phyloP scores from a whole-genome alignment of 306 rosid genomes.

The Cucumis cinereus region DNA sequence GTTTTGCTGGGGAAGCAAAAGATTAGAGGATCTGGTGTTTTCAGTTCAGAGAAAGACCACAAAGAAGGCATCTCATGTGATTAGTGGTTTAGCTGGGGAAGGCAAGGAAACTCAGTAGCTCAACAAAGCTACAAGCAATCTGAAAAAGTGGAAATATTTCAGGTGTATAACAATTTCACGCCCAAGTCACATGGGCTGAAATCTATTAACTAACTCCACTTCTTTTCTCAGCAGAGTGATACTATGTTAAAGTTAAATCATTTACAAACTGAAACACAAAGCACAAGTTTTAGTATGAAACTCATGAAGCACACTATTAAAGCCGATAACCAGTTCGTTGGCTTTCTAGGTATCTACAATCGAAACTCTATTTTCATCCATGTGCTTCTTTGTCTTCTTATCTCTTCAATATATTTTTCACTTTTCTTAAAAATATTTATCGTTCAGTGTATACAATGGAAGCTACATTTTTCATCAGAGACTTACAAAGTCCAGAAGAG shows the following conservation, averaged over 20 bases:
- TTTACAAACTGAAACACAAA: not conserved
- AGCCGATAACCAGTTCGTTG: too few species aligned
- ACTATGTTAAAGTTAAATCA: not conserved
- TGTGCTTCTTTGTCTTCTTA: too few species aligned
- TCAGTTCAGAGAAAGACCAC: too few species aligned
- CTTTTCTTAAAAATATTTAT: too few species aligned
- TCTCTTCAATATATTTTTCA: too few species aligned
- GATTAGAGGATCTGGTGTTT: too few species aligned
- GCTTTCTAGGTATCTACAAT: too few species aligned
- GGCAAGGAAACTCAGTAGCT: not conserved
- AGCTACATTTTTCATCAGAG: not conserved
- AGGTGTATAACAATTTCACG: not conserved
- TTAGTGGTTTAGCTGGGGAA: not conserved
- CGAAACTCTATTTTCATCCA: too few species aligned
- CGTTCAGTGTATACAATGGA: not conserved
- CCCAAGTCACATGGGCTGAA: not conserved
- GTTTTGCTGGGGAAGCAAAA: too few species aligned
- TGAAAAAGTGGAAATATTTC: not conserved
- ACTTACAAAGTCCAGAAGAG: not conserved
- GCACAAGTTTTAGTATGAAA: not conserved
- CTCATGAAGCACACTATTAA: not conserved
- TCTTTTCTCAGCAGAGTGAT: not conserved
- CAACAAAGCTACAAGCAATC: not conserved
- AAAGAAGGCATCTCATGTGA: not conserved
- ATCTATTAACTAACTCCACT: not conserved